These are phyloP conservation scores for Tricholoma bakamatsutake DNA, from an alignment of 768 basidiomycete genomes.

Conservation along the genomic window DNA sequence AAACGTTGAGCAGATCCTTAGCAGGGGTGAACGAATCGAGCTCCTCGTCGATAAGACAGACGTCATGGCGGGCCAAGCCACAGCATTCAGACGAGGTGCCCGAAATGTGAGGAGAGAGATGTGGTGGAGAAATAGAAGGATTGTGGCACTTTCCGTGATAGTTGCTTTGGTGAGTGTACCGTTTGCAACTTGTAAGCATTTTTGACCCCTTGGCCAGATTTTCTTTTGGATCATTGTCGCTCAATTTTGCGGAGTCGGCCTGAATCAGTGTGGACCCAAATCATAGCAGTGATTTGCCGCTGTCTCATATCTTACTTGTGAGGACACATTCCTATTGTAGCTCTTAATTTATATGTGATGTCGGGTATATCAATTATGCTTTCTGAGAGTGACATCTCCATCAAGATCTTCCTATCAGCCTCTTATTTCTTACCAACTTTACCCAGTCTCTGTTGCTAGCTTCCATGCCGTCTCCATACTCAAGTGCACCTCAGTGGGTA, in stretches of 20 bases:
- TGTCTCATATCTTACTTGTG: neutral
- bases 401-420: neutral
- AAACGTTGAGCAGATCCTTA: conserved; percentile 95
- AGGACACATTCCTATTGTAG: neutral
- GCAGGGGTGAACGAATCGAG: conserved; percentile 92
- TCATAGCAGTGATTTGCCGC: conserved; percentile 1
- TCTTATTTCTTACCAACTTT: neutral
- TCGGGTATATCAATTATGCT: neutral
- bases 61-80: conserved; percentile 89
- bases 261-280: conserved; percentile 57
- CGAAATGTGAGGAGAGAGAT: conserved; percentile 76
- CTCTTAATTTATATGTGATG: neutral
- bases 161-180: conserved; percentile 57
- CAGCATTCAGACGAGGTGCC: conserved; percentile 87
- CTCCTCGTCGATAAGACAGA: conserved; percentile 97
- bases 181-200: neutral
- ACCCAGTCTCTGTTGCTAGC: neutral
- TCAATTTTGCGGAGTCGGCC: conserved; percentile 81
- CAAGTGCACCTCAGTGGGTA: neutral
- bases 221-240: conserved; percentile 81
- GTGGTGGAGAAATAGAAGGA: conserved; percentile 85
- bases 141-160: conserved; percentile 58
- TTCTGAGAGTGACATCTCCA: neutral
- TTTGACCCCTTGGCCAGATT: conserved; percentile 34
- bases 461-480: neutral